Conservation (phyloP, 208 protist species). For the Leishmania arabica region DNA sequence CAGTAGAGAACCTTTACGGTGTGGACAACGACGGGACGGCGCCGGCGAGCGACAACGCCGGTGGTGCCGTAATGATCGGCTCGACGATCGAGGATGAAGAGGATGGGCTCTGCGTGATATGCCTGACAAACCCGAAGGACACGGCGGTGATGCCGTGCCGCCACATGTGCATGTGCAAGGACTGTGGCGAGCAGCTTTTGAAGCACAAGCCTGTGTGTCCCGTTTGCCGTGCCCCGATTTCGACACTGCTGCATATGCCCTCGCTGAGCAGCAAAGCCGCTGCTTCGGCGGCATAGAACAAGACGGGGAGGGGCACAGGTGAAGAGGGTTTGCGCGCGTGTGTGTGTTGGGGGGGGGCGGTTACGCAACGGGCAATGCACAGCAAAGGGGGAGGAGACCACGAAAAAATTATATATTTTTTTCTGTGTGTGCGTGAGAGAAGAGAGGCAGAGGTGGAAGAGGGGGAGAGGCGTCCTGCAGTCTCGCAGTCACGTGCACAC, state of each 20-base stretch:
- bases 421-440: not conserved
- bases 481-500: not conserved
- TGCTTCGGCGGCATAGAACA: not conserved
- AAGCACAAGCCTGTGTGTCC: conserved; percentile 94
- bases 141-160: conserved; percentile 94
- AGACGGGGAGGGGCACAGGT: not conserved
- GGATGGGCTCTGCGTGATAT: conserved; percentile 93
- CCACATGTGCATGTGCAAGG: conserved; percentile 95
- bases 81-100: conserved; percentile 83
- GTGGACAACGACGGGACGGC: conserved; percentile 61
- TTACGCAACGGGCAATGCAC: not conserved
- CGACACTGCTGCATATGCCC: conserved; percentile 89
- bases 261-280: conserved; percentile 36
- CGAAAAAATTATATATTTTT: too few relatives aligned
- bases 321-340: not conserved
- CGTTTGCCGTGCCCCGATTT: conserved; percentile 91
- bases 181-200: conserved; percentile 92
- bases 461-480: not conserved
- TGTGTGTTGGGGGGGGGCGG: not conserved
- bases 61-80: conserved; percentile 74
- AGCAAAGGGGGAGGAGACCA: not conserved
- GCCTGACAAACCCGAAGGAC: conserved; percentile 90
- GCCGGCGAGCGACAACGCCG: conserved; percentile 35
- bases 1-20: conserved; percentile 89
- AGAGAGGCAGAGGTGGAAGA: not conserved